Percentiles rank a stretch among this genome's conserved stretches.
These are phyloP conservation scores for Chloris gayana DNA, from an alignment of 176 grass and related monocot genomes.

Conservation along the genomic window DNA sequence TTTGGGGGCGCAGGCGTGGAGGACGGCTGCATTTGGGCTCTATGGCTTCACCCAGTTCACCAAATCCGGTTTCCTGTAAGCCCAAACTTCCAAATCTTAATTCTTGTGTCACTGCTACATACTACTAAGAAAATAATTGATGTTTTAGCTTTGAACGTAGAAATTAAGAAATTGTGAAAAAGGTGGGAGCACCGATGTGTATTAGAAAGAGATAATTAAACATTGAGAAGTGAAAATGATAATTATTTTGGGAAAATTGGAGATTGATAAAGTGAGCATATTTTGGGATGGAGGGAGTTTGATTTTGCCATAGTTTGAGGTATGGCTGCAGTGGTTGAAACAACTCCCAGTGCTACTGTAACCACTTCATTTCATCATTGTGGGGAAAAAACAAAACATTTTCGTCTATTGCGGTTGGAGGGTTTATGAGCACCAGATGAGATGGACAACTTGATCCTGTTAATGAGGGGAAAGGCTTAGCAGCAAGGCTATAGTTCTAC, in stretches of 20 bases:
- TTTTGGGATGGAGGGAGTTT: too few species aligned
- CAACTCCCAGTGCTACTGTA: too few species aligned
- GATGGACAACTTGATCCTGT: background rate
- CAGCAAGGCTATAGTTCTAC: background rate
- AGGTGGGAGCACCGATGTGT: too few species aligned
- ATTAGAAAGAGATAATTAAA: too few species aligned
- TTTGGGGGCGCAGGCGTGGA: slow-evolving; percentile 61
- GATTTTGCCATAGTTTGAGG: background rate
- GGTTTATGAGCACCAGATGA: background rate
- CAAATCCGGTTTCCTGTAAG: slow-evolving; percentile 85
- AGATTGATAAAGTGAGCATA: too few species aligned
- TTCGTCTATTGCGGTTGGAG: background rate
- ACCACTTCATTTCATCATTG: background rate
- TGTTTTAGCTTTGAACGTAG: too few species aligned
- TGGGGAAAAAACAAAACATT: background rate
- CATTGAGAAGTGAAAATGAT: too few species aligned
- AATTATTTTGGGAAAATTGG: too few species aligned
- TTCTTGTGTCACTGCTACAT: background rate
- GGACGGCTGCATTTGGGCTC: slow-evolving; percentile 77
- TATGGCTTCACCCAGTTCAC: slow-evolving; percentile 96
- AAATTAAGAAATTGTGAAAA: too few species aligned
- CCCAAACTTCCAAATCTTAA: background rate
- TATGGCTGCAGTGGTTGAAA: background rate
- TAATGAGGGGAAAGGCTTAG: background rate
- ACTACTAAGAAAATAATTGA: too few species aligned